A percentile compares a stretch with the other conserved stretches of the same genome.
Evolutionary conservation across 2,329 filamentous ascomycete species (phyloP).

Genomic region (Nigrospora sphaerica): DNA sequence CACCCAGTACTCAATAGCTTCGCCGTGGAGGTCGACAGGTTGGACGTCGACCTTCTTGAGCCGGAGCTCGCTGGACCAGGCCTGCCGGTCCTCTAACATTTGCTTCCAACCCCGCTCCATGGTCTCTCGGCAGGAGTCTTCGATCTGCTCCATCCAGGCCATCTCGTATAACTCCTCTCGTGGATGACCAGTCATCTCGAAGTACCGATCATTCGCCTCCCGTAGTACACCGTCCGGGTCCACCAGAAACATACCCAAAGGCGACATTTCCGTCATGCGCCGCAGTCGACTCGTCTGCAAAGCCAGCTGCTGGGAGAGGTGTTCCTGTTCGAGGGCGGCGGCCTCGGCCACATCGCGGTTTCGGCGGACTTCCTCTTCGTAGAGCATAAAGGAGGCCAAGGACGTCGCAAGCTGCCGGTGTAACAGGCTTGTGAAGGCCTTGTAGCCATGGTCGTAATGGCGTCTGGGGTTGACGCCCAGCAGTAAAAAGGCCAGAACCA

Average conservation of each 20-base stretch:
- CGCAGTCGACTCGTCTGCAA: conserved; percentile 27
- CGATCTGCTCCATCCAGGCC: conserved; percentile 32
- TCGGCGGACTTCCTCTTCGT: conserved; percentile 56
- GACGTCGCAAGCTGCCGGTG: conserved; percentile 50
- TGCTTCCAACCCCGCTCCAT: conserved; percentile 30
- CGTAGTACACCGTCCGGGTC: conserved; percentile 31
- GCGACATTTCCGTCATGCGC: conserved; percentile 28
- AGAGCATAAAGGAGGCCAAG: conserved; percentile 56
- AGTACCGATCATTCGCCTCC: conserved; percentile 38
- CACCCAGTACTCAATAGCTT: conserved; percentile 36
- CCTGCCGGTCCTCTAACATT: conserved; percentile 22
- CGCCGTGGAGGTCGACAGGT: conserved; percentile 24
- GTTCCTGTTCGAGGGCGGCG: conserved; percentile 24
- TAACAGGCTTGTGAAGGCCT: conserved; percentile 42
- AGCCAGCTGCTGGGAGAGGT: conserved; percentile 24
- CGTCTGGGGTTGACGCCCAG: conserved; percentile 55
- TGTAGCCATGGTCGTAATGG: conserved; percentile 58
- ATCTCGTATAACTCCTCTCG: conserved; percentile 29
- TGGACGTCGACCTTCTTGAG: conserved; percentile 25
- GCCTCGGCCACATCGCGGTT: conserved; percentile 27
- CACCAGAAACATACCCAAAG: conserved; percentile 29
- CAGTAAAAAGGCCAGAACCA: conserved; percentile 52
- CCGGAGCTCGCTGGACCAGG: conserved; percentile 33
- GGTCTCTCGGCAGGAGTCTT: conserved; percentile 21
- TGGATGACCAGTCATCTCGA: conserved; percentile 35